Evolutionary conservation across 2,329 filamentous ascomycete species (phyloP).

Genomic region (Penicillium sp.): DNA sequence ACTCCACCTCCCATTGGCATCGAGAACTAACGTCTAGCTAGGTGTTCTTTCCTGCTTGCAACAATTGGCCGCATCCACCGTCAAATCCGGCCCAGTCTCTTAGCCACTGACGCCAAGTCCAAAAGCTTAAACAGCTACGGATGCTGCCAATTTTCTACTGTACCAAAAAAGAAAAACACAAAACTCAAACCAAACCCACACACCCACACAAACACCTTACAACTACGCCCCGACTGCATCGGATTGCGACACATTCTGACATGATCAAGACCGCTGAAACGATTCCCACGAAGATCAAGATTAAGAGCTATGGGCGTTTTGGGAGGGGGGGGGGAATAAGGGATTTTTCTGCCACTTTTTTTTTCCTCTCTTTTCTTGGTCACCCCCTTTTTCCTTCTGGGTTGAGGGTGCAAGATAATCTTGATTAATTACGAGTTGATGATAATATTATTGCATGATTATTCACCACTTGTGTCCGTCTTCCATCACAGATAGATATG

Average conservation of each 20-base stretch:
- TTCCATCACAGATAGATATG: too few relatives aligned
- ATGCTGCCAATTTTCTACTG: too few relatives aligned
- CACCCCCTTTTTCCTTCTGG: not conserved
- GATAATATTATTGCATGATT: not conserved
- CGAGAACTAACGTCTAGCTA: conserved; percentile 19
- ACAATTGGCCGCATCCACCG: conserved; percentile 37
- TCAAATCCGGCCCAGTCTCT: conserved; percentile 7
- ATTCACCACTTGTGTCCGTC: too few relatives aligned
- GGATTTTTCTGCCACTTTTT: not conserved
- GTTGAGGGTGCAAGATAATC: not conserved
- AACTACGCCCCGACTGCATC: too few relatives aligned
- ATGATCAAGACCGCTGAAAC: conserved; percentile 5
- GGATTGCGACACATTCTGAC: not conserved
- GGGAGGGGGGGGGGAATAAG: not conserved
- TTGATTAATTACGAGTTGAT: not conserved
- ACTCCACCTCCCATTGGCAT: not conserved
- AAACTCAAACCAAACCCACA: not conserved
- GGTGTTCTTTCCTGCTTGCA: conserved; percentile 51
- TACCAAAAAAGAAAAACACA: not conserved
- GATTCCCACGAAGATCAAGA: conserved; percentile 7
- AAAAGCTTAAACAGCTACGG: too few relatives aligned
- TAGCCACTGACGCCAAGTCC: not conserved
- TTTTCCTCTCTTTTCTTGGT: not conserved
- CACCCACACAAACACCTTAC: too few relatives aligned
- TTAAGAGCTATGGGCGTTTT: conserved; percentile 9